phyloP scores from a whole-genome alignment of 768 basidiomycete genomes.

The Mycena belliarum region DNA sequence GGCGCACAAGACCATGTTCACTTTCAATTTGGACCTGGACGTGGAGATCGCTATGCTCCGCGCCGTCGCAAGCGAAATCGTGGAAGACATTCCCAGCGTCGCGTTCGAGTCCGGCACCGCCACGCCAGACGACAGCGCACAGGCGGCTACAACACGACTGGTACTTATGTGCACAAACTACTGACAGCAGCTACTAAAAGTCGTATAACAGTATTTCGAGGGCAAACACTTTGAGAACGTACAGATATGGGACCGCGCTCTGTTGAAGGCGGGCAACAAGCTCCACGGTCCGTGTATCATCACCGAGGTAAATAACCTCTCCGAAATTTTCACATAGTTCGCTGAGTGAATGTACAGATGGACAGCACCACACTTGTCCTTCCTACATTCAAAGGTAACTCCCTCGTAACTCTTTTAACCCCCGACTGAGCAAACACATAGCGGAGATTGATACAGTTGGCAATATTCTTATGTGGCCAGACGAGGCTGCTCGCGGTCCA shows the following conservation, averaged over 20 bases:
- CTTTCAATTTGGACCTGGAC: constrained; percentile 6
- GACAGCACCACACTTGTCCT: constrained; percentile 16
- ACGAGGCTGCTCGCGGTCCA: background rate
- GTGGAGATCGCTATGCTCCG: constrained; percentile 20
- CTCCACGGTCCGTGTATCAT: constrained; percentile 15
- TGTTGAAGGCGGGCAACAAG: constrained; percentile 9
- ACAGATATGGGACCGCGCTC: constrained; percentile 11
- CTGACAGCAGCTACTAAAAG: background rate
- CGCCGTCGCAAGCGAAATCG: background rate
- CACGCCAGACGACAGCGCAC: background rate
- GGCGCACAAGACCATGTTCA: constrained; percentile 17
- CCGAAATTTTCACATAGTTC: background rate
- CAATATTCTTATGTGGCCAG: constrained; percentile 18
- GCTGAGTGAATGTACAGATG: background rate
- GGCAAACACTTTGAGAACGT: constrained; percentile 1
- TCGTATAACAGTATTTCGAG: background rate
- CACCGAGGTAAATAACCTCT: background rate
- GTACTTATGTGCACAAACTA: background rate
- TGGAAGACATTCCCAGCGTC: constrained; percentile 7
- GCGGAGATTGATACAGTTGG: constrained; percentile 20
- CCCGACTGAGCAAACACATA: background rate
- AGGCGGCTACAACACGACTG: background rate
- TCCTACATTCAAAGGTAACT: constrained; percentile 3
- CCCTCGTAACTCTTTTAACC: background rate
- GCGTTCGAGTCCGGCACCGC: background rate